Percentiles rank a stretch among this genome's conserved stretches.
Conservation (phyloP, 179 eudicot genomes). For the Camellia oleifera region DNA sequence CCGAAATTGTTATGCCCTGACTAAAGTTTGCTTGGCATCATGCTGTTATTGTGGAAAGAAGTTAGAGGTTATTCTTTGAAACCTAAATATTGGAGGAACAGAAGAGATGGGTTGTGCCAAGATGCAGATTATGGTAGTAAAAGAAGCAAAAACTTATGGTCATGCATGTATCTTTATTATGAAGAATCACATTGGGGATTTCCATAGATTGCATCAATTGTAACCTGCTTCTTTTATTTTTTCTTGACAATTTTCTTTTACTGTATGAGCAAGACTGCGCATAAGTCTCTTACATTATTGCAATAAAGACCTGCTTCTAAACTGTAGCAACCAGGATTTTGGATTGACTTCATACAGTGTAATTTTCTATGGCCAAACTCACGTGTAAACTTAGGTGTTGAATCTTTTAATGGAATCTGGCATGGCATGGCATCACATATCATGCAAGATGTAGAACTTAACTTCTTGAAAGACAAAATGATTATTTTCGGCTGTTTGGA, state of each 20-base stretch:
- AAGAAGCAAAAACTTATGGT: not conserved
- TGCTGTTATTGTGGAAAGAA: not conserved
- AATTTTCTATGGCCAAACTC: not conserved
- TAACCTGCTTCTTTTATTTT: not conserved
- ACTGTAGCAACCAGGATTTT: not conserved
- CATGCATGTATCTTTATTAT: not conserved
- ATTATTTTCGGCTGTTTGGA: not conserved
- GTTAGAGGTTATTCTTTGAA: not conserved
- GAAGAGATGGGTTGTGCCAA: not conserved
- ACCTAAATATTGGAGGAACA: not conserved
- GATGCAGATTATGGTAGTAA: not conserved
- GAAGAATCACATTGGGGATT: not conserved
- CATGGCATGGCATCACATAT: not conserved
- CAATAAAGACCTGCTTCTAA: too few relatives aligned
- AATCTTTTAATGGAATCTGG: not conserved
- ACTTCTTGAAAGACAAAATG: not conserved
- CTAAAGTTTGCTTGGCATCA: not conserved
- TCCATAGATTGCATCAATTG: not conserved
- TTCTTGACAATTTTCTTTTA: not conserved
- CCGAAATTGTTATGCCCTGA: not conserved
- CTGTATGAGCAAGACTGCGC: not conserved
- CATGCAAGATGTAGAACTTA: not conserved
- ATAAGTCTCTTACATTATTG: not conserved
- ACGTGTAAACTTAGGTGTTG: not conserved
- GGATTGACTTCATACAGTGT: not conserved